Percentiles rank a stretch among this genome's conserved stretches.
These are phyloP conservation scores for Meredithiella fracta DNA, from an alignment of 2,329 filamentous ascomycete genomes.

Conservation along the genomic window DNA sequence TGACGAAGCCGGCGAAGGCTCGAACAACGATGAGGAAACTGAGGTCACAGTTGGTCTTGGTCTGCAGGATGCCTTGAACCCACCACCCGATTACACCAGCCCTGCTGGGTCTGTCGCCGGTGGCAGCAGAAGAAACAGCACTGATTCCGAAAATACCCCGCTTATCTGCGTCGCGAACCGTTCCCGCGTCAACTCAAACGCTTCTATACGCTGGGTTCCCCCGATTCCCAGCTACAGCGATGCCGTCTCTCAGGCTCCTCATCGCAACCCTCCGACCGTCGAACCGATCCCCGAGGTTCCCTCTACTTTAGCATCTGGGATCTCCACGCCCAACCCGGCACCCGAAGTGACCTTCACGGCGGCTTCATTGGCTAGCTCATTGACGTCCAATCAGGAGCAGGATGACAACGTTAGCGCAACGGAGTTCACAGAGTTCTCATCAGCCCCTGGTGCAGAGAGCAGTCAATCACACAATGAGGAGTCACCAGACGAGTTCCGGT, in stretches of 20 bases:
- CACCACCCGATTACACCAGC: conserved; percentile 57
- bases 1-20: conserved; percentile 58
- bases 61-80: conserved; percentile 40
- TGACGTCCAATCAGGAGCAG: background rate
- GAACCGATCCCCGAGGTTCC: conserved; percentile 9
- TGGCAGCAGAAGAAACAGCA: conserved; percentile 39
- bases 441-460: background rate
- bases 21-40: conserved; percentile 22
- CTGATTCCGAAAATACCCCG: conserved; percentile 38
- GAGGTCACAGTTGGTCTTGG: conserved; percentile 24
- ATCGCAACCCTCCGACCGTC: conserved; percentile 1
- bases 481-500: background rate
- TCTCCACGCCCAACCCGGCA: background rate
- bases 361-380: background rate
- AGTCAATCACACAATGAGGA: background rate
- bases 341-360: background rate
- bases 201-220: conserved; percentile 30
- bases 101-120: conserved; percentile 34
- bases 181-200: conserved; percentile 33
- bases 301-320: background rate
- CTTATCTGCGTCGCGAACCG: conserved; percentile 35
- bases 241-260: conserved; percentile 39
- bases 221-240: conserved; percentile 75
- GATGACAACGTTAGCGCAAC: background rate
- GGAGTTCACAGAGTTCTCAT: conserved; percentile 11